A percentile compares a stretch with the other conserved stretches of the same genome.
These are phyloP conservation scores for Picea sitchensis DNA, from an alignment of 75 land plant species.

Conservation along the genomic window DNA sequence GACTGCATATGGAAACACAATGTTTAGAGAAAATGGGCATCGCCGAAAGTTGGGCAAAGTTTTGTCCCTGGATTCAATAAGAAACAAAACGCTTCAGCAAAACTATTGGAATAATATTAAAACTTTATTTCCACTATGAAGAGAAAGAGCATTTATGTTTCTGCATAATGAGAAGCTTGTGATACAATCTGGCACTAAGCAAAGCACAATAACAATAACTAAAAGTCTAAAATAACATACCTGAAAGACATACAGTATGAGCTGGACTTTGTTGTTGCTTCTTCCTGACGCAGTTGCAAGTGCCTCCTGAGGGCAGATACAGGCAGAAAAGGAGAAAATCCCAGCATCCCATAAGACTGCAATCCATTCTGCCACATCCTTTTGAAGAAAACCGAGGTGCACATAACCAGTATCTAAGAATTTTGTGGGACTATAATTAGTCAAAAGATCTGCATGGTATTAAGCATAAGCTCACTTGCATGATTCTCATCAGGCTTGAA, in stretches of 20 bases:
- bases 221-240: slow-evolving; percentile 23
- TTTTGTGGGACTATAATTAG: background rate
- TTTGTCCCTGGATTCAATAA: slow-evolving; percentile 50
- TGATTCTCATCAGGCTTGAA: background rate
- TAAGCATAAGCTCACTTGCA: background rate
- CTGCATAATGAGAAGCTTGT: background rate
- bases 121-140: background rate
- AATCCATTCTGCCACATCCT: slow-evolving; percentile 69
- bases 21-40: slow-evolving; percentile 28
- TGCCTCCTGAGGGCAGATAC: slow-evolving; percentile 55
- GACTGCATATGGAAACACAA: slow-evolving; percentile 41
- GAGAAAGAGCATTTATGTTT: background rate
- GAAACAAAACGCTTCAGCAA: slow-evolving; percentile 6
- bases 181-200: background rate
- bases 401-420: slow-evolving; percentile 31
- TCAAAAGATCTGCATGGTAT: slow-evolving; percentile 14
- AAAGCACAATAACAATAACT: background rate
- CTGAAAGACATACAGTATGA: slow-evolving; percentile 57
- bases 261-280: slow-evolving; percentile 34
- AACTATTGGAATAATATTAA: background rate
- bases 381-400: slow-evolving; percentile 79
- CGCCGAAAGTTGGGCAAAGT: slow-evolving; percentile 36
- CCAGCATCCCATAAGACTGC: slow-evolving; percentile 68
- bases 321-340: slow-evolving; percentile 56
- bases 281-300: slow-evolving; percentile 59